A percentile compares a stretch with the other conserved stretches of the same genome.
Conservation (phyloP, 225 moss, liverwort and hornwort genomes). For the Ulota crispa region DNA sequence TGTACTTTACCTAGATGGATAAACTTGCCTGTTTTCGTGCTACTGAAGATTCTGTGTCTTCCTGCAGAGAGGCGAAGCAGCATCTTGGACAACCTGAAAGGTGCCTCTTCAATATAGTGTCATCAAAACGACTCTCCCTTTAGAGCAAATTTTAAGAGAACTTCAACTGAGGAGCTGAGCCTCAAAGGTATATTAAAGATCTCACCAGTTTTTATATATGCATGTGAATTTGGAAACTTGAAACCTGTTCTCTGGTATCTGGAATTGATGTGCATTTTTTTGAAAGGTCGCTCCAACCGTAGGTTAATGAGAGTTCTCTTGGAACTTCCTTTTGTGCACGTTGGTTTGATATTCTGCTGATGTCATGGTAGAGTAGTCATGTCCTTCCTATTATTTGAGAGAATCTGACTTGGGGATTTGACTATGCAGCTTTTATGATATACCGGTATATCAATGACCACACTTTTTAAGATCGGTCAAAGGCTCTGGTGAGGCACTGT, state of each 20-base stretch:
- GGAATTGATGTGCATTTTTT: not conserved
- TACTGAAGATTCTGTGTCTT: not conserved
- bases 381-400: not conserved
- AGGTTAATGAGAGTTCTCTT: not conserved
- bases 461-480: not conserved
- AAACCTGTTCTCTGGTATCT: not conserved
- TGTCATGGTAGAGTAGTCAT: not conserved
- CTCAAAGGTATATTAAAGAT: constrained; percentile 2
- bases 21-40: not conserved
- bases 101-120: not conserved
- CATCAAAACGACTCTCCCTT: not conserved
- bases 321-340: not conserved
- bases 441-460: not conserved
- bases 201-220: constrained; percentile 1
- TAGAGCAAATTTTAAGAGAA: not conserved
- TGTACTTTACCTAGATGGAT: not conserved
- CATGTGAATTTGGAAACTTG: not conserved
- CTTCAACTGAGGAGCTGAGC: not conserved
- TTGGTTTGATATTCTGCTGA: not conserved
- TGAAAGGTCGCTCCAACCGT: not conserved
- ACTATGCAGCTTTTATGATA: constrained; percentile 4
- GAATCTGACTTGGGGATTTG: not conserved
- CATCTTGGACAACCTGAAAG: not conserved
- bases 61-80: constrained; percentile 8
- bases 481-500: not conserved